These are phyloP conservation scores for Tuber calosporum DNA, from an alignment of 495 filamentous ascomycete species.

Conservation along the genomic window DNA sequence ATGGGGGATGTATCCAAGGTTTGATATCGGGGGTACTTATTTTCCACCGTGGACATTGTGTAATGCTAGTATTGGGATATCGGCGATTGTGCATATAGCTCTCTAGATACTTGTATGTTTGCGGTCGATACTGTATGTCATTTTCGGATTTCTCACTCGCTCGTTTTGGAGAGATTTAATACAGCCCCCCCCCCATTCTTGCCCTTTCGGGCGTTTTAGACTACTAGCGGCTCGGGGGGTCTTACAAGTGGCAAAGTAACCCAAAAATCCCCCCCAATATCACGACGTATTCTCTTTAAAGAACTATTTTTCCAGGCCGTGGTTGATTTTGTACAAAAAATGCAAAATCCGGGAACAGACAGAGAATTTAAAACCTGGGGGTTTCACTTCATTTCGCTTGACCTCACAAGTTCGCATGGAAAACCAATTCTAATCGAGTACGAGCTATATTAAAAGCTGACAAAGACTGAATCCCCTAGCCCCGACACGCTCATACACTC, in stretches of 20 bases:
- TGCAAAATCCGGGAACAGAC: not conserved
- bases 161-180: too few species aligned
- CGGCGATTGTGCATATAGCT: too few species aligned
- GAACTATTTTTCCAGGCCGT: not conserved
- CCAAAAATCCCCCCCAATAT: not conserved
- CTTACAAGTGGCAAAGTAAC: not conserved
- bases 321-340: not conserved
- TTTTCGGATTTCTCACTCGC: too few species aligned
- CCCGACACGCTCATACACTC: not conserved
- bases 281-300: not conserved
- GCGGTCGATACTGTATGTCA: too few species aligned
- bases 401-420: too few species aligned
- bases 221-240: not conserved
- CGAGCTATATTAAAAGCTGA: not conserved
- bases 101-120: not conserved
- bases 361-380: not conserved
- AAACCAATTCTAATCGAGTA: not conserved
- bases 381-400: not conserved
- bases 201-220: not conserved
- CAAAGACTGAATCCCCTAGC: not conserved
- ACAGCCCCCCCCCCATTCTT: not conserved
- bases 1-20: not conserved
- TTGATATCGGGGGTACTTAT: not conserved
- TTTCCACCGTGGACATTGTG: too few species aligned
- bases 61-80: too few species aligned